phyloP scores from a whole-genome alignment of 306 rosid species.

The Pachyrhizus erosus region DNA sequence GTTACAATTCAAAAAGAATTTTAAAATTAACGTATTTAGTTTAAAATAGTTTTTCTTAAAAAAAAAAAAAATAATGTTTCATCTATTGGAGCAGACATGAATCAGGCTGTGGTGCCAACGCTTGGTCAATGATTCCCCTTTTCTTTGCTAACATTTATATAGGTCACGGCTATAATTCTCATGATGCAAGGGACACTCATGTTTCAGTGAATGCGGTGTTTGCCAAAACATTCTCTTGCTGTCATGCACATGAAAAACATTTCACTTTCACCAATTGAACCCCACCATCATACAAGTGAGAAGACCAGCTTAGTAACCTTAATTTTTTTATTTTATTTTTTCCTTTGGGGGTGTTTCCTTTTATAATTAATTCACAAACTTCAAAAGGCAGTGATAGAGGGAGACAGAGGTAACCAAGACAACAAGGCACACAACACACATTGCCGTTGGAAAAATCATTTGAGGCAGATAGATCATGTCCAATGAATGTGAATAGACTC shows the following conservation, averaged over 20 bases:
- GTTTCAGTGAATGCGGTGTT: neutral
- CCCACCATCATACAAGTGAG: neutral
- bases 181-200: constrained; percentile 16
- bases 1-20: neutral
- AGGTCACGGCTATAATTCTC: neutral
- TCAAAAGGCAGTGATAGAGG: neutral
- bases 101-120: neutral
- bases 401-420: neutral
- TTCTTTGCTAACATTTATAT: neutral
- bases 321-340: no score
- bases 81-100: constrained; percentile 2
- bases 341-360: neutral
- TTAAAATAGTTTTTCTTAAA: neutral
- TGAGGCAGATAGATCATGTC: neutral
- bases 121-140: neutral
- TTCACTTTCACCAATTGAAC: constrained; percentile 1
- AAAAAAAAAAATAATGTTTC: neutral
- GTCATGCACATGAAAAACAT: constrained; percentile 29
- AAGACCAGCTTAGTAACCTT: neutral
- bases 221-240: constrained; percentile 19
- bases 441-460: neutral
- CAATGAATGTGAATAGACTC: neutral
- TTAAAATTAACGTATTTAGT: neutral
- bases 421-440: neutral
- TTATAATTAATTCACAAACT: neutral